Conservation (phyloP, 805 yeast species). For the Cyberlindnera xylosilytica region DNA sequence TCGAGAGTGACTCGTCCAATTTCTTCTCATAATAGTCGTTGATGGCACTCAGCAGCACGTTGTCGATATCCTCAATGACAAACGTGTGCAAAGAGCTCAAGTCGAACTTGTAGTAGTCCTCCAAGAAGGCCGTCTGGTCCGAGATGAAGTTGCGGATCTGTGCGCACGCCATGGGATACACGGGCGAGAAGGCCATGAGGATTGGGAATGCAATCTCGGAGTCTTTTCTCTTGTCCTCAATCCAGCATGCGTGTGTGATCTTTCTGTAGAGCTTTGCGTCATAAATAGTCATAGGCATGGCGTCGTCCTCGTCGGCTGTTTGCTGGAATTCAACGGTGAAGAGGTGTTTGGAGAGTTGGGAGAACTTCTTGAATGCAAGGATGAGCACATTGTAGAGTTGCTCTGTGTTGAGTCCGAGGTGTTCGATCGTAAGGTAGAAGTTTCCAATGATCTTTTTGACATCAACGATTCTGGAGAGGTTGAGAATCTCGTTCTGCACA, state of each 20-base stretch:
- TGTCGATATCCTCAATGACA: conserved; percentile 60
- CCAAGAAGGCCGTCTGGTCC: conserved; percentile 61
- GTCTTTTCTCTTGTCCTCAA: conserved; percentile 48
- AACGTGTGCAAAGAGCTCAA: conserved; percentile 58
- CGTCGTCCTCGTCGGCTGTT: conserved; percentile 73
- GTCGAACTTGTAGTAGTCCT: conserved; percentile 61
- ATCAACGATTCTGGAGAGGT: conserved; percentile 43
- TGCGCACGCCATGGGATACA: conserved; percentile 84
- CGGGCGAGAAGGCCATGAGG: conserved; percentile 81
- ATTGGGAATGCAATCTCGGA: conserved; percentile 42
- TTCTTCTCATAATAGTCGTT: conserved; percentile 59
- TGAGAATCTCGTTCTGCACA: conserved; percentile 38
- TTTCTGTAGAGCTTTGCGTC: conserved; percentile 57
- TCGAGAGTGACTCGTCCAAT: conserved; percentile 60
- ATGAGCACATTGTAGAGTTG: conserved; percentile 63
- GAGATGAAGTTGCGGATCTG: conserved; percentile 64
- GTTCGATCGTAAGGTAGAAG: conserved; percentile 73
- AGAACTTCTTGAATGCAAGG: conserved; percentile 54
- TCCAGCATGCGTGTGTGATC: conserved; percentile 68
- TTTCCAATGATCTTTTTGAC: conserved; percentile 52
- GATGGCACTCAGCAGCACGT: conserved; percentile 64
- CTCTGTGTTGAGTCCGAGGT: conserved; percentile 56
- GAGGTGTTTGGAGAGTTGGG: conserved; percentile 49
- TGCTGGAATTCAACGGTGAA: conserved; percentile 61
- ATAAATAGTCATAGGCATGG: conserved; percentile 78